A percentile compares a stretch with the other conserved stretches of the same genome.
phyloP scores from a whole-genome alignment of 1,284 basidiomycete genomes.

The Athelia psychrophila region DNA sequence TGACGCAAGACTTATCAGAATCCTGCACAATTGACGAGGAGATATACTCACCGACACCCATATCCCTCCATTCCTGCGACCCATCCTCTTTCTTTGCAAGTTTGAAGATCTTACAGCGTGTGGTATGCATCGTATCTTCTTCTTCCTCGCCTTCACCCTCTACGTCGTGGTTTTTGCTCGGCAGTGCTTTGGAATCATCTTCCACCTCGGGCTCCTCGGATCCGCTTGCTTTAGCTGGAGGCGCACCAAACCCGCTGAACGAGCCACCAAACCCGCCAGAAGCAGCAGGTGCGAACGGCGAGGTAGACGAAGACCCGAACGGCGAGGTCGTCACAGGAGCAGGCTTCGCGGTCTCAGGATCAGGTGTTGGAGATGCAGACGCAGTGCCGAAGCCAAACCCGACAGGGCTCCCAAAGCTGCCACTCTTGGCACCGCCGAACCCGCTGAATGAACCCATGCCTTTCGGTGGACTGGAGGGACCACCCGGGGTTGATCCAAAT shows the following conservation, averaged over 20 bases:
- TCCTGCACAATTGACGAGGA: conserved; percentile 4
- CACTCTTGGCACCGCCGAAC: conserved; percentile 14
- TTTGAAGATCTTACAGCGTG: conserved; percentile 63
- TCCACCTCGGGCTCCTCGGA: conserved; percentile 22
- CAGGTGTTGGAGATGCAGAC: conserved; percentile 23
- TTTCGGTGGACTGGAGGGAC: conserved; percentile 12
- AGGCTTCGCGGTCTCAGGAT: conserved; percentile 15
- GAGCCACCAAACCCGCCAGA: background rate
- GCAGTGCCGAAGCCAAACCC: conserved; percentile 54
- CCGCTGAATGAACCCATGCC: conserved; percentile 10
- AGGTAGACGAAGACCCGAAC: conserved; percentile 11
- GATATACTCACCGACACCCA: conserved; percentile 52
- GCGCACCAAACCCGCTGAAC: conserved; percentile 1
- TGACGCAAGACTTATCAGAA: conserved; percentile 5
- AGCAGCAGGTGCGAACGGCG: no score
- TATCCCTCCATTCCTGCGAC: conserved; percentile 48
- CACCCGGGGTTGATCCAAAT: conserved; percentile 15
- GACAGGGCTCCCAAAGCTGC: conserved; percentile 56
- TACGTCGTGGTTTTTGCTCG: conserved; percentile 49
- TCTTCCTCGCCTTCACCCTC: conserved; percentile 83
- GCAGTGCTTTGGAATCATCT: conserved; percentile 30
- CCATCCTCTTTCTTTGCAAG: conserved; percentile 48
- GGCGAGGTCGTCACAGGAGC: conserved; percentile 12
- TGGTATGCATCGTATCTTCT: conserved; percentile 66
- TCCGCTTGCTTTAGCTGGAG: conserved; percentile 10